Evolutionary conservation across 345 rosid species (phyloP).

Genomic region (Xanthoceras sorbifolium): DNA sequence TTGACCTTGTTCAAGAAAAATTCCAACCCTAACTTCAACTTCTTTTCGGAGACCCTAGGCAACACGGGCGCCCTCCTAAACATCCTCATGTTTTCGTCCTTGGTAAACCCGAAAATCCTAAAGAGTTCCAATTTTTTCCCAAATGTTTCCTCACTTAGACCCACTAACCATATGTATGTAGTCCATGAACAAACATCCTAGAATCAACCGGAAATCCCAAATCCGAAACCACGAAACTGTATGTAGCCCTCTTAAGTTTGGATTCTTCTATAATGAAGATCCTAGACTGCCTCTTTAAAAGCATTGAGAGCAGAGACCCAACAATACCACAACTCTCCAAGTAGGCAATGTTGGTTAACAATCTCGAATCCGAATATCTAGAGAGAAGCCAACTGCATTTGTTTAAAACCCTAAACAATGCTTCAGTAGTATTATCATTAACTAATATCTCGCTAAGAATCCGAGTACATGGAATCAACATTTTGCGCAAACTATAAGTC

Average conservation of each 20-base stretch:
- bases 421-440: slow-evolving; percentile 23
- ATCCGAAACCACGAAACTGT: slow-evolving; percentile 21
- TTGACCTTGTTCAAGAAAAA: slow-evolving; percentile 30
- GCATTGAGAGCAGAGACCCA: slow-evolving; percentile 33
- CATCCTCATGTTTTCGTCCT: slow-evolving; percentile 28
- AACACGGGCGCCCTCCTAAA: slow-evolving; percentile 34
- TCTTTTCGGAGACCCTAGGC: slow-evolving; percentile 28
- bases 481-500: slow-evolving; percentile 26
- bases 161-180: slow-evolving; percentile 31
- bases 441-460: slow-evolving; percentile 27
- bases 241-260: slow-evolving; percentile 14
- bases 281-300: slow-evolving; percentile 35
- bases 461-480: slow-evolving; percentile 32
- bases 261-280: slow-evolving; percentile 28
- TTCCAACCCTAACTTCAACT: slow-evolving; percentile 33
- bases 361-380: slow-evolving; percentile 8
- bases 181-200: slow-evolving; percentile 44
- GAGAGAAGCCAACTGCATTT: slow-evolving; percentile 27
- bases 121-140: slow-evolving; percentile 33
- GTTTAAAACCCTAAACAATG: slow-evolving; percentile 24
- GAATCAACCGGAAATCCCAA: slow-evolving; percentile 43
- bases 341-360: slow-evolving; percentile 32
- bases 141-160: slow-evolving; percentile 29
- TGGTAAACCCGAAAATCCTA: slow-evolving; percentile 33
- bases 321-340: slow-evolving; percentile 38